Percentiles rank a stretch among this genome's conserved stretches.
phyloP scores from a whole-genome alignment of 2,329 filamentous ascomycete species.

The Aspergillus ibericus region DNA sequence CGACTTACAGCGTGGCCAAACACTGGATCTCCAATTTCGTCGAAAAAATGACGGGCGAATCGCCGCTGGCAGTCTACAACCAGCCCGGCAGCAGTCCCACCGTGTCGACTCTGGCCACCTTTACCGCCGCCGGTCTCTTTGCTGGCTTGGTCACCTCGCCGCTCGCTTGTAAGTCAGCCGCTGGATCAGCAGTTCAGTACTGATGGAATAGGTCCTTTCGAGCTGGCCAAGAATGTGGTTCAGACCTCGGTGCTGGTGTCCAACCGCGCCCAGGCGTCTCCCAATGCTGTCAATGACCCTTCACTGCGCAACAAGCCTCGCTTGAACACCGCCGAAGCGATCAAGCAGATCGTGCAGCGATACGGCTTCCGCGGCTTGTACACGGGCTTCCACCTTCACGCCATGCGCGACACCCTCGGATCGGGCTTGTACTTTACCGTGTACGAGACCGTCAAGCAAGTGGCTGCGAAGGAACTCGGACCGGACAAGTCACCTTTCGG shows the following conservation, averaged over 20 bases:
- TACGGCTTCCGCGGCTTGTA: slow-evolving; percentile 47
- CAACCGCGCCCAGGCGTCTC: slow-evolving; percentile 39
- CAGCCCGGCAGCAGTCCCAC: slow-evolving; percentile 45
- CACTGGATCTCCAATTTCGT: slow-evolving; percentile 42
- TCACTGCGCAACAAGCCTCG: slow-evolving; percentile 40
- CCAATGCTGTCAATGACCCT: slow-evolving; percentile 34
- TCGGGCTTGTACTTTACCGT: slow-evolving; percentile 49
- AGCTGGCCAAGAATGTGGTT: slow-evolving; percentile 51
- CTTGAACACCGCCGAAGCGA: slow-evolving; percentile 44
- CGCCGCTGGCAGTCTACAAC: slow-evolving; percentile 44
- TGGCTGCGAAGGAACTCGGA: slow-evolving; percentile 45
- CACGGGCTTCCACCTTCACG: slow-evolving; percentile 48
- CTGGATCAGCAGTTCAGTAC: neutral
- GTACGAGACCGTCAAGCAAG: slow-evolving; percentile 50
- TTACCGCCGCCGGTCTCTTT: slow-evolving; percentile 43
- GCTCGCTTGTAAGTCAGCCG: slow-evolving; percentile 42
- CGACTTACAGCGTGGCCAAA: slow-evolving; percentile 47
- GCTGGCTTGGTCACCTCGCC: slow-evolving; percentile 45
- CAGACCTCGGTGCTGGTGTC: slow-evolving; percentile 51
- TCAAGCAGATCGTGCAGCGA: slow-evolving; percentile 44
- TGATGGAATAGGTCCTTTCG: slow-evolving; percentile 43
- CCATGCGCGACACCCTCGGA: slow-evolving; percentile 47
- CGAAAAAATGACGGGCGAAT: slow-evolving; percentile 42
- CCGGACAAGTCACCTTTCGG: slow-evolving; percentile 45
- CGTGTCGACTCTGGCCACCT: slow-evolving; percentile 43